Conservation (phyloP, 805 yeast species). For the Millerago galiae region DNA sequence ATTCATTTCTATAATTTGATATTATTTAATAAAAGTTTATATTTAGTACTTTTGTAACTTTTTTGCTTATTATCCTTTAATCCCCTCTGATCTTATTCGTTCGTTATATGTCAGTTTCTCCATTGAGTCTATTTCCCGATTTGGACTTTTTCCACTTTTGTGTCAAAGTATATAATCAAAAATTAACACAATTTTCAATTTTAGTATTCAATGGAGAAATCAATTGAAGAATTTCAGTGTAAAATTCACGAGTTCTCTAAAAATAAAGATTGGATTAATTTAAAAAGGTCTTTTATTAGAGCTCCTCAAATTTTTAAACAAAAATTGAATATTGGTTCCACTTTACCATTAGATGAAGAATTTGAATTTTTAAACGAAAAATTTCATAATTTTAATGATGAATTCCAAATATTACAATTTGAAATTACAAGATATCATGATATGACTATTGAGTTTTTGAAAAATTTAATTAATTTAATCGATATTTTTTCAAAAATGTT, state of each 20-base stretch:
- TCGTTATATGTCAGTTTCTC: too few species aligned
- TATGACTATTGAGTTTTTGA: constrained; percentile 5
- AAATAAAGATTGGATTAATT: constrained; percentile 23
- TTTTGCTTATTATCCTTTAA: too few species aligned
- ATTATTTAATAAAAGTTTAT: too few species aligned
- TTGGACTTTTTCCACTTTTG: too few species aligned
- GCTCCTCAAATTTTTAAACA: constrained; percentile 91
- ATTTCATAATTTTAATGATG: constrained; percentile 4
- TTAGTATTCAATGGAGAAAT: not conserved
- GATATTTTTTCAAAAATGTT: constrained; percentile 9
- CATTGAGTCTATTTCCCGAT: too few species aligned
- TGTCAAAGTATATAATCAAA: too few species aligned
- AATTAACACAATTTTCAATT: too few species aligned
- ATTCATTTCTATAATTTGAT: too few species aligned
- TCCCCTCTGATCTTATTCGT: too few species aligned
- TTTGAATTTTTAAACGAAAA: constrained; percentile 5
- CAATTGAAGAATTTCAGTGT: constrained; percentile 16
- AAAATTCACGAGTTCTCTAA: constrained; percentile 20
- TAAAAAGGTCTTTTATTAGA: constrained; percentile 69
- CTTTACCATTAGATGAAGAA: constrained; percentile 42
- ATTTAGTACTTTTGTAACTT: too few species aligned
- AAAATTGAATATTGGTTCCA: constrained; percentile 72
- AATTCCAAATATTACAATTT: constrained; percentile 9
- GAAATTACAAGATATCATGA: constrained; percentile 9
- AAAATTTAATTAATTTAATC: constrained; percentile 3